Evolutionary conservation across 768 basidiomycete species (phyloP), one percentile per base, ranked within the genome.

Genomic region (Dentipellis sp.): DNA sequence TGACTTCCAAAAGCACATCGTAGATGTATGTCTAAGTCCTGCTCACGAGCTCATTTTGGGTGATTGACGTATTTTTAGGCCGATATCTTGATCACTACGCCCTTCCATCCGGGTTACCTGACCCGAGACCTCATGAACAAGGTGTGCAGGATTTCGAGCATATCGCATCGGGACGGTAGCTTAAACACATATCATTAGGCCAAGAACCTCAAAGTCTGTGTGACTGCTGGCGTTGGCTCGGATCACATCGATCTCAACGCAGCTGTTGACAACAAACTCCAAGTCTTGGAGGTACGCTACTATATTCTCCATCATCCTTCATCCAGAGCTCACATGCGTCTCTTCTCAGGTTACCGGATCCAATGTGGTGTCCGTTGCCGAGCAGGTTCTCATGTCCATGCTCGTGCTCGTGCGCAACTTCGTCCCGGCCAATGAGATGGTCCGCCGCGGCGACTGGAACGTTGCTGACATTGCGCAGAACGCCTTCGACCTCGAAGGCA

Each of bases 181-280:
- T 29, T 3, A 29, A 6, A 3, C 6, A 29, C 6, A 29, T 6
- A 29, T 29, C 29, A 29, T 29, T 6, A 88, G 79, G 88, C 90
- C 29, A 83, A 84, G 68, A 90, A 91, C 59, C 78, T 92, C 59
- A 91, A 88, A 71, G 69, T 92, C 50, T 86, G 84, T 64, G 78
- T 92, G 61, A 93, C 90, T 14, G 90, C 89, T 58, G 89, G 88
- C 68, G 89, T 91, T 37, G 88, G 88, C 9, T 88, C 84, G 11
- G 91, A 91, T 72, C 88, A 87, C 72, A 82, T 91, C 55, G 89
- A 92, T 66, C 78, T 92, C 57, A 84, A 91, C 67, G 85, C 88
- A 22, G 86, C 88, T n/a, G 89, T 89, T 63, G 80, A 88, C 65
- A 73, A 79, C 59, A 76, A 77, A 56, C 81, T 91, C 59, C 85